Evolutionary conservation across 352 stramenopile species (phyloP), one percentile per base, ranked within the genome.

Genomic region (Phytophthora idaei): DNA sequence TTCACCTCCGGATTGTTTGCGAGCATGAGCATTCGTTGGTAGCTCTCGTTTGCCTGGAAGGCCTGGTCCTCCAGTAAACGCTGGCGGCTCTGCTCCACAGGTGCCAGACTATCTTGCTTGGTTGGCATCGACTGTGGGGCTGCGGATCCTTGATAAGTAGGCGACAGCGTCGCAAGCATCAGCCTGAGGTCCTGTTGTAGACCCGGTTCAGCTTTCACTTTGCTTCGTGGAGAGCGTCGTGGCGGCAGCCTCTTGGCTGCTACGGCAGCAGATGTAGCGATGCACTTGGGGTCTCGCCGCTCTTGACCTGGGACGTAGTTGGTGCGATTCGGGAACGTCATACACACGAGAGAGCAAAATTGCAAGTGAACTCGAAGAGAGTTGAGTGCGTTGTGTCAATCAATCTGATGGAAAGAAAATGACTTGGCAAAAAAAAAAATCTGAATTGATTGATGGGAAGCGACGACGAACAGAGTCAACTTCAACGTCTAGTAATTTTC

Each of bases 261-360:
- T 32, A 25, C 36, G 12, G 56, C 50, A 54, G 42, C n/a, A 29
- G 51, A 47, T 14, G 36, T 34, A 25, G 57, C 34, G 17, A 44
- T 11, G 57, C 61, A 69, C 55, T 83, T 83, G 12, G 47, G 65
- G 49, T 76, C 57, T 48, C 47, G 47, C 29, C 76, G 73, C 61
- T 81, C 77, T 44, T 85, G 74, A 29, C 78, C 76, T 12, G 76
- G 73, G 15, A 55, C 69, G 72, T 90, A 92, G 52, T 74, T 72
- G 49, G 44, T 4, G 41, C 76, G 80, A 62, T 91, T 90, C 15
- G 84, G 82, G 17, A 91, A 74, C 69, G 84, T 87, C 82, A 90
- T 92, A 54, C 27, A 31, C 28, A 27, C 14, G 8, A 15, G n/a
- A 14, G 0, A 48, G 49, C 12, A 51, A 62, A 52, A 58, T 31